Evolutionary conservation across 805 yeast species (phyloP).

Genomic region (Lipomyces oligophaga): DNA sequence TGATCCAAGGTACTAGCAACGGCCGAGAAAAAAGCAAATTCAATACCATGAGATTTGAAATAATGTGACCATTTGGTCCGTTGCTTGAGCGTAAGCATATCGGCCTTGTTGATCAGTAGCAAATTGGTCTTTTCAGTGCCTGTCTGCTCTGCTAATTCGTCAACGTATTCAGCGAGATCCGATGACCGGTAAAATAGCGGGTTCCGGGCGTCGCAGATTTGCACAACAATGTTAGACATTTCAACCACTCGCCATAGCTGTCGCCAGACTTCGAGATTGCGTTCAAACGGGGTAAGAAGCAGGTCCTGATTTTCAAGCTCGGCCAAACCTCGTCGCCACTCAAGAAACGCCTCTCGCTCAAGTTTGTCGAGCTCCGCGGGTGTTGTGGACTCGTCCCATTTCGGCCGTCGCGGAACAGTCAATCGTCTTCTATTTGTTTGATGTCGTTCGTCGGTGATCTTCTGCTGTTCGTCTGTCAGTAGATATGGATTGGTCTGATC

Average conservation of each 20-base stretch:
- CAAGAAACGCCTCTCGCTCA: constrained; percentile 85
- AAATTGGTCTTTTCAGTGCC: constrained; percentile 67
- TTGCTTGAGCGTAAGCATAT: constrained; percentile 71
- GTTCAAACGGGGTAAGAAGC: constrained; percentile 90
- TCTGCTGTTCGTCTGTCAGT: constrained; percentile 55
- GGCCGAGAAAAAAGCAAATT: constrained; percentile 91
- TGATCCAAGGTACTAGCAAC: constrained; percentile 52
- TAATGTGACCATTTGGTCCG: constrained; percentile 83
- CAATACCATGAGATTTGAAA: constrained; percentile 63
- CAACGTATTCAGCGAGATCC: constrained; percentile 80
- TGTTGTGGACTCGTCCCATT: constrained; percentile 71
- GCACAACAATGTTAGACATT: constrained; percentile 88
- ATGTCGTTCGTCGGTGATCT: constrained; percentile 60
- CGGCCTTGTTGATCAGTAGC: constrained; percentile 89
- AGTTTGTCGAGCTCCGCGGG: constrained; percentile 73
- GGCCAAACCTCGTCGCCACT: constrained; percentile 93
- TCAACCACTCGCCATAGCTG: constrained; percentile 98
- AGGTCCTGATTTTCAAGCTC: constrained; percentile 80
- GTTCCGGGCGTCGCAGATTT: constrained; percentile 95
- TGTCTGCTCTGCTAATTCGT: constrained; percentile 61
- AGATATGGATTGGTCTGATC: constrained; percentile 54
- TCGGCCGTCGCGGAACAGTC: constrained; percentile 90
- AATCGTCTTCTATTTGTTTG: constrained; percentile 50
- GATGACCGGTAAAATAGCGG: constrained; percentile 85
- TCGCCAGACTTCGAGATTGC: constrained; percentile 97